Evolutionary conservation across 768 basidiomycete species (phyloP).

Genomic region (Suillus paluster): DNA sequence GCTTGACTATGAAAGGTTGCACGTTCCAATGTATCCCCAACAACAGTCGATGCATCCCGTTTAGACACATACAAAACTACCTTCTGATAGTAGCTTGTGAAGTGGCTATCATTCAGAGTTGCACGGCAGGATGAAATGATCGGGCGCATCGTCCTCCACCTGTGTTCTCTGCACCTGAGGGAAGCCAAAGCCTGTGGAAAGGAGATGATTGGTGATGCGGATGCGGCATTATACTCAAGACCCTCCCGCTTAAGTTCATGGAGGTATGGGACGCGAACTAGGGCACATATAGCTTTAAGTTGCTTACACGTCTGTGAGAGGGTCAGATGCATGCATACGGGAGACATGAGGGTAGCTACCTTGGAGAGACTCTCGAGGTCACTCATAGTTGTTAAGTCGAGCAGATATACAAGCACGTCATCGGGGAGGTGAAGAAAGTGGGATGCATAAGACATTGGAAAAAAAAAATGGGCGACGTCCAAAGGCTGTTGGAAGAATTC

Average conservation of each 20-base stretch:
- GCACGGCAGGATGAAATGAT: background rate
- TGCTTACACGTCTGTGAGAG: background rate
- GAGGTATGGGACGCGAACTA: background rate
- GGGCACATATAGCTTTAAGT: background rate
- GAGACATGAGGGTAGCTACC: background rate
- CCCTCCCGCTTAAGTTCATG: background rate
- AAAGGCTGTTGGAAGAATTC: background rate
- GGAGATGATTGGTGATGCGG: background rate
- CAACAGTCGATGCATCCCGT: background rate
- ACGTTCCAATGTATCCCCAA: background rate
- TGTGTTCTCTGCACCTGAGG: background rate
- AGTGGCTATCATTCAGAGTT: background rate
- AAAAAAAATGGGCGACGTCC: background rate
- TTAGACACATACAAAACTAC: background rate
- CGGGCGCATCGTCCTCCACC: constrained; percentile 1
- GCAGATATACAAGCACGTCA: background rate
- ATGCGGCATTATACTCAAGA: background rate
- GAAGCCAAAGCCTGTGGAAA: background rate
- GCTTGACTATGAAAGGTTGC: background rate
- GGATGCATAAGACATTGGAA: background rate
- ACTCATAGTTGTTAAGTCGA: background rate
- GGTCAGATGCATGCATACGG: background rate
- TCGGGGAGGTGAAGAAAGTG: background rate
- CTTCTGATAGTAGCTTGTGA: background rate
- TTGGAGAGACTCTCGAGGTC: background rate